Conservation (phyloP, 164 flowering plant species). For the Brasenia schreberi region DNA sequence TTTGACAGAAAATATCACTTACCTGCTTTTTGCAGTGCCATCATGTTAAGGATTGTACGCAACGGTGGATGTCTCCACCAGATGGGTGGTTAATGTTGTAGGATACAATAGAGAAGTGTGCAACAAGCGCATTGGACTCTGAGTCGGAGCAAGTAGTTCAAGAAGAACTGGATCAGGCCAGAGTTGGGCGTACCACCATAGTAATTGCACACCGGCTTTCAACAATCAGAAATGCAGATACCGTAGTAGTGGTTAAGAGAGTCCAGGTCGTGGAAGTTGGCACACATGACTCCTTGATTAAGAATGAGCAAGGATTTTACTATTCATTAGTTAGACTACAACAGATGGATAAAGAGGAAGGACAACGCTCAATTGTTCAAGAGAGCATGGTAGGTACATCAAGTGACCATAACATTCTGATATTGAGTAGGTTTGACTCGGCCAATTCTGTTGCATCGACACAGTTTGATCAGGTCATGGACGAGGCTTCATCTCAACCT, state of each 20-base stretch:
- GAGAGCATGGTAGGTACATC: conserved; percentile 2
- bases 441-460: not conserved
- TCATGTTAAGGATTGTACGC: too few relatives aligned
- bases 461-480: not conserved
- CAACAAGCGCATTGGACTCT: conserved; percentile 23
- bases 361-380: not conserved
- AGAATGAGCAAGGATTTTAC: conserved; percentile 10
- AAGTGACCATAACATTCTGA: not conserved
- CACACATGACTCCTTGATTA: conserved; percentile 6
- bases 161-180: conserved; percentile 15
- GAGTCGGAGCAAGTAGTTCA: conserved; percentile 16
- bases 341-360: conserved; percentile 13
- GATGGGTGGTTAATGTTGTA: too few relatives aligned
- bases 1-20: too few relatives aligned
- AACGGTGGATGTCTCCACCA: too few relatives aligned
- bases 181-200: conserved; percentile 15
- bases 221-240: conserved; percentile 13
- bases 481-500: not conserved
- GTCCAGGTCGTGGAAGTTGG: conserved; percentile 18
- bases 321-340: conserved; percentile 14
- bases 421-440: not conserved
- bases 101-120: too few relatives aligned
- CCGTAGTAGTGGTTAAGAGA: conserved; percentile 11
- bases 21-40: not conserved
- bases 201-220: conserved; percentile 21